Conservation (phyloP, 2,329 filamentous ascomycete species). For the Domatiomyces catenatus region DNA sequence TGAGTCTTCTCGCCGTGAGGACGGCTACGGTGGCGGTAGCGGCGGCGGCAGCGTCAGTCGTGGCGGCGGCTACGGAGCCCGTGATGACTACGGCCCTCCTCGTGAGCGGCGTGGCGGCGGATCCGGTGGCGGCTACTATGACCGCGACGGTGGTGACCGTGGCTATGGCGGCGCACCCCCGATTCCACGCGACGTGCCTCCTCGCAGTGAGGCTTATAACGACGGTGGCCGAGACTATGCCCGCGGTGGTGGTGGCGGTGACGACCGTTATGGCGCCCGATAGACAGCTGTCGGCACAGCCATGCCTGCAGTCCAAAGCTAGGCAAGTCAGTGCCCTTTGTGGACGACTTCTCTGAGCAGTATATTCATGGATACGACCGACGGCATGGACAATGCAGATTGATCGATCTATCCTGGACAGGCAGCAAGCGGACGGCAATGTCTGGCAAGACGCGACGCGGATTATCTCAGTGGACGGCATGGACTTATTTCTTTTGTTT, state of each 20-base stretch:
- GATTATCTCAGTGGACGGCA: not conserved
- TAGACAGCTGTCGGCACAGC: conserved; percentile 2
- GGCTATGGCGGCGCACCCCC: conserved; percentile 9
- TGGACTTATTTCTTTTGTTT: not conserved
- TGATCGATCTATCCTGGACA: not conserved
- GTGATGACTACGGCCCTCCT: conserved; percentile 28
- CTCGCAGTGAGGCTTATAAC: conserved; percentile 13
- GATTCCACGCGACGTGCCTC: conserved; percentile 14
- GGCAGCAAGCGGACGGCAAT: not conserved
- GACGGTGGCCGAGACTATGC: conserved; percentile 15
- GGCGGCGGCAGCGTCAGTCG: conserved; percentile 30
- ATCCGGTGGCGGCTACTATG: conserved; percentile 26
- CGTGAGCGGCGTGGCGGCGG: conserved; percentile 21
- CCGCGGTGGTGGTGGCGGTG: conserved; percentile 13
- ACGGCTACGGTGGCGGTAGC: conserved; percentile 28
- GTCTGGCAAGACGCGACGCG: not conserved
- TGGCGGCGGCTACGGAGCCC: conserved; percentile 40
- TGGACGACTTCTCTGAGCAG: not conserved
- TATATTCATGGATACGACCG: not conserved
- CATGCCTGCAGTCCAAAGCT: not conserved
- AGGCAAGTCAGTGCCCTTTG: not conserved
- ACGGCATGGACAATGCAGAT: not conserved
- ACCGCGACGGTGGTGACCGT: conserved; percentile 21
- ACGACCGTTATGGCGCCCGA: conserved; percentile 10
- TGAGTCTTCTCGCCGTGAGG: conserved; percentile 27